A percentile compares a stretch with the other conserved stretches of the same genome.
Conservation (phyloP, 257 asterid species). For the Knoxia roxburghii region DNA sequence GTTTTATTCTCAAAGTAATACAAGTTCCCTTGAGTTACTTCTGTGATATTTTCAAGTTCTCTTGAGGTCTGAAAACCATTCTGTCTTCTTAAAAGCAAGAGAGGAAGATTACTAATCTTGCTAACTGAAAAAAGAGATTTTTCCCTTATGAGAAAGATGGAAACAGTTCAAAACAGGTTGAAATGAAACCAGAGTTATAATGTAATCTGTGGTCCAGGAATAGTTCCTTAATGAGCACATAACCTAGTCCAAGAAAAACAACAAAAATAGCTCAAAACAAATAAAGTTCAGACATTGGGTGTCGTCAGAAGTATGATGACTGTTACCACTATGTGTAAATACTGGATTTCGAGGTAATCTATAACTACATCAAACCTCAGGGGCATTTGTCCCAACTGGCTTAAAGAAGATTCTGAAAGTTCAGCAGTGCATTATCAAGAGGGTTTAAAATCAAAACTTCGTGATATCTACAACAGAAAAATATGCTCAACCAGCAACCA, state of each 20-base stretch:
- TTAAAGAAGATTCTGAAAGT: too few species aligned
- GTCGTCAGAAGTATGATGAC: not conserved
- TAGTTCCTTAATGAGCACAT: not conserved
- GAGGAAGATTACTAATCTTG: not conserved
- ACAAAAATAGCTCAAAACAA: not conserved
- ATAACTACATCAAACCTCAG: not conserved
- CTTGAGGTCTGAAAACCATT: not conserved
- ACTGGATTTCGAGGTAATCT: not conserved
- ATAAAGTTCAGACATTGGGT: not conserved
- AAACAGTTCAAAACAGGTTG: not conserved
- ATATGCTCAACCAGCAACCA: not conserved
- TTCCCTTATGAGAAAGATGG: not conserved
- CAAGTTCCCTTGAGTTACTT: not conserved
- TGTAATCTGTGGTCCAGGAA: not conserved
- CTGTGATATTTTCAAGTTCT: slow-evolving; percentile 1
- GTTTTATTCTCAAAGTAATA: slow-evolving; percentile 10
- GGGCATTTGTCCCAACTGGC: too few species aligned
- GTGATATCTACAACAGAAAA: not conserved
- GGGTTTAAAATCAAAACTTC: not conserved
- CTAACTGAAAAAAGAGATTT: not conserved
- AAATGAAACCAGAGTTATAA: not conserved
- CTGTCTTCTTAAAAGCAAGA: not conserved
- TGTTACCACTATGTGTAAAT: not conserved
- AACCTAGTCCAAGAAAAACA: not conserved
- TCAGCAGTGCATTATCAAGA: not conserved